Evolutionary conservation across 1,284 basidiomycete species (phyloP).

Genomic region (Cystobasidium pallidum): DNA sequence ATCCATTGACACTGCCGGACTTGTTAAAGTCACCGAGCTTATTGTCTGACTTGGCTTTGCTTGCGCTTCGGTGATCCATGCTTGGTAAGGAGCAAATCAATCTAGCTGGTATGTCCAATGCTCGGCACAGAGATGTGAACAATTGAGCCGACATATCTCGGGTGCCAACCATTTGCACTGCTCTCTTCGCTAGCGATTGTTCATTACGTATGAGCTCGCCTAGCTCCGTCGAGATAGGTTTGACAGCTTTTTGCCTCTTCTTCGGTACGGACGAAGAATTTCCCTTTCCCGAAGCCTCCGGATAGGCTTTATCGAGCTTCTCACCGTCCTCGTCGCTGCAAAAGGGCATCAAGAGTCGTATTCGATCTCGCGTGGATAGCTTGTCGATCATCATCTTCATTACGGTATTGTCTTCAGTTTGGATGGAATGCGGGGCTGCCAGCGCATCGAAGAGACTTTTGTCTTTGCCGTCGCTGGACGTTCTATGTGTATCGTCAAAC

Average conservation of each 20-base stretch:
- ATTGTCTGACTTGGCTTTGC: conserved; percentile 54
- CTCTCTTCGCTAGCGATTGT: conserved; percentile 88
- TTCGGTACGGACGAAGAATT: conserved; percentile 48
- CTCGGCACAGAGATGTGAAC: conserved; percentile 86
- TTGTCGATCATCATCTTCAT: conserved; percentile 24
- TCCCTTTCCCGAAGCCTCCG: conserved; percentile 46
- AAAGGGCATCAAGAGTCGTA: conserved; percentile 45
- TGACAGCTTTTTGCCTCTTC: conserved; percentile 50
- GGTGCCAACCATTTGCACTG: conserved; percentile 75
- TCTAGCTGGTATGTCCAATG: conserved; percentile 81
- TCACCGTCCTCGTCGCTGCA: conserved; percentile 51
- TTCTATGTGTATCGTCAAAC: conserved; percentile 57
- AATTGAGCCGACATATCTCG: conserved; percentile 87
- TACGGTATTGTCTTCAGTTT: conserved; percentile 21
- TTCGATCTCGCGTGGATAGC: conserved; percentile 29
- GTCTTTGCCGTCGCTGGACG: background rate
- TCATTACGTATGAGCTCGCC: conserved; percentile 72
- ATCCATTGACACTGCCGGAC: conserved; percentile 46
- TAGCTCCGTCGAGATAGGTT: conserved; percentile 58
- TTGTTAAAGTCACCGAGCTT: conserved; percentile 35
- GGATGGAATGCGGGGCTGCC: conserved; percentile 23
- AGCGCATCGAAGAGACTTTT: conserved; percentile 32
- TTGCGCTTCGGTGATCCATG: conserved; percentile 60
- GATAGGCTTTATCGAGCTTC: conserved; percentile 45
- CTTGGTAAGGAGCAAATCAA: conserved; percentile 89